phyloP scores from a whole-genome alignment of 2,329 filamentous ascomycete genomes.

The Lanzia echinophila region DNA sequence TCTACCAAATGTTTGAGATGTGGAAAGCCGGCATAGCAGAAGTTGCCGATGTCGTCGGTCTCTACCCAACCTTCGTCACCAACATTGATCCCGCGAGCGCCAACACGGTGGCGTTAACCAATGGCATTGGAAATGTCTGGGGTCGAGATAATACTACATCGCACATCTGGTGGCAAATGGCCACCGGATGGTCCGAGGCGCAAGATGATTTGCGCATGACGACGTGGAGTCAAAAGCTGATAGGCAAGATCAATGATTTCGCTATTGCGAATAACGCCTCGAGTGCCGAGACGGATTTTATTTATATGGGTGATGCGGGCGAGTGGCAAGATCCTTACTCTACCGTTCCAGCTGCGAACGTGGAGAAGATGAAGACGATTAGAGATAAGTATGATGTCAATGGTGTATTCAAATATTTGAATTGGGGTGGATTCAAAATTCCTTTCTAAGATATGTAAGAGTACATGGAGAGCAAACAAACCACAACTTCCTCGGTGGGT shows the following conservation, averaged over 20 bases:
- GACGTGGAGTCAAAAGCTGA: slow-evolving; percentile 28
- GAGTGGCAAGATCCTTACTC: slow-evolving; percentile 21
- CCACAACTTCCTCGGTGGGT: too few relatives aligned
- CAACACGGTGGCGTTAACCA: slow-evolving; percentile 28
- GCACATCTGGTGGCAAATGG: slow-evolving; percentile 33
- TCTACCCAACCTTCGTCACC: slow-evolving; percentile 34
- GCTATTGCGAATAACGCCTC: slow-evolving; percentile 22
- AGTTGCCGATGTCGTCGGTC: slow-evolving; percentile 32
- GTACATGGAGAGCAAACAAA: too few relatives aligned
- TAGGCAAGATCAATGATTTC: slow-evolving; percentile 28
- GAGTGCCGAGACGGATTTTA: not conserved
- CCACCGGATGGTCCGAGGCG: slow-evolving; percentile 33
- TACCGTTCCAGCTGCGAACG: slow-evolving; percentile 31
- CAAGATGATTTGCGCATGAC: slow-evolving; percentile 34
- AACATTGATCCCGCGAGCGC: slow-evolving; percentile 29
- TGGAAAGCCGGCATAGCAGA: slow-evolving; percentile 33
- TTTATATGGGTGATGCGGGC: slow-evolving; percentile 21
- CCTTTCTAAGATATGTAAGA: too few relatives aligned
- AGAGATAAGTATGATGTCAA: slow-evolving; percentile 24
- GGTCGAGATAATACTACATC: slow-evolving; percentile 29
- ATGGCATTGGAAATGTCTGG: slow-evolving; percentile 36
- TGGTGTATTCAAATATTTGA: slow-evolving; percentile 23
- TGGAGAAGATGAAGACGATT: slow-evolving; percentile 24
- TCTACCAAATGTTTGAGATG: slow-evolving; percentile 30
- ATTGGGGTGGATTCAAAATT: slow-evolving; percentile 26